Evolutionary conservation across 2,329 filamentous ascomycete genomes (phyloP), one percentile per base, ranked within the genome.

Genomic region (Colletotrichum euphorbiae): DNA sequence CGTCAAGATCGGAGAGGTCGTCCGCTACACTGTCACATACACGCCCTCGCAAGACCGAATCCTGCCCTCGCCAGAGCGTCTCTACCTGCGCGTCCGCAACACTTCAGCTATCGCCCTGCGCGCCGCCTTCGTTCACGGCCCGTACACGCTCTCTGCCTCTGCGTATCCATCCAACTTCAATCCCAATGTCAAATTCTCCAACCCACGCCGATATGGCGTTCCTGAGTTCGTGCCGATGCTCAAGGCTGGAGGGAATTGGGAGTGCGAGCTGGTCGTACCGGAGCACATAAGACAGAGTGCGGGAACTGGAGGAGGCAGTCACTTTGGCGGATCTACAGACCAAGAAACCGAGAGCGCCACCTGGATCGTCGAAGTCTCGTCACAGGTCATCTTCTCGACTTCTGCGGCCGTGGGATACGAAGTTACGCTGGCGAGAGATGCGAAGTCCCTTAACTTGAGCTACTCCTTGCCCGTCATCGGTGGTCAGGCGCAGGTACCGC

Each of bases 181-280:
- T 74, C 93, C 95, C 2, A 94, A 97, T 79, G 83, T 85, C 72
- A 94, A 93, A 77, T 90, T 92, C 73, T 87, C 90, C 66, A 85
- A 90, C 58, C 86, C 91, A 1, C 87, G 89, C 59, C 84, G 85
- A 59, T 90, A 94, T 81, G 93, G 93, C 52, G 86, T 91, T 1
- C 96, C 96, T 15, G 92, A 97, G 74, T 99, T 96, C 75, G 96
- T 99, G 80, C 95, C 96, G 52, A 95, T 97, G 83, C 87, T 99
- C 76, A 98, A 98, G 83, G 94, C 96, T 8, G 96, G 94, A 33
- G 94, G 93, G 6, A 89, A 87, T 51, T 99, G 94, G 92, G 88
- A 90, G 73, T 92, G 93, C 66, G 89, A 90, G 75, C 86, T 99
- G 71, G 84, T 89, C 5, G 90, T 99, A 0, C 95, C 95, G 0